phyloP scores from a whole-genome alignment of 208 protist genomes.

The Willaertia magna region DNA sequence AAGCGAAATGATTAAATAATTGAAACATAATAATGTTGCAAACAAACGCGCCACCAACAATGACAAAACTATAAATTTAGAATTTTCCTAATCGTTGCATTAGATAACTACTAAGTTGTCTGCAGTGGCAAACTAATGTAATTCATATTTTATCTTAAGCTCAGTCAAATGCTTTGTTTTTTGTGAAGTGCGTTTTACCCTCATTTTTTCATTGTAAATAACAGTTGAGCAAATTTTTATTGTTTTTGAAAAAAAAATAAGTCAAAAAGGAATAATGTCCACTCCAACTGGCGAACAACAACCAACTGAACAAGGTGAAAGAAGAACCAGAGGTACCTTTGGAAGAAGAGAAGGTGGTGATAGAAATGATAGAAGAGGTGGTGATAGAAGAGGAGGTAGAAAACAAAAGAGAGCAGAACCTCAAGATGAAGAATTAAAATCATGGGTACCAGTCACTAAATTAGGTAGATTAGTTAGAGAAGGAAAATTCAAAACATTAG shows the following conservation, averaged over 20 bases:
- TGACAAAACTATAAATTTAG: too few species aligned
- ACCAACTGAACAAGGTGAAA: neutral
- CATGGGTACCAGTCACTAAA: slow-evolving; percentile 98
- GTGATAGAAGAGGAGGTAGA: neutral
- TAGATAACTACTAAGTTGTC: too few species aligned
- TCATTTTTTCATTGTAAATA: neutral
- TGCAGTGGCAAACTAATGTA: too few species aligned
- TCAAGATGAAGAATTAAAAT: slow-evolving; percentile 53
- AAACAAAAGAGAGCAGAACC: neutral
- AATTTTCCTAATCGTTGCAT: too few species aligned
- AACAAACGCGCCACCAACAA: too few species aligned
- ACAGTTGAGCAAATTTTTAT: neutral
- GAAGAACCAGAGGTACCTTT: neutral
- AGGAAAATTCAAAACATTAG: slow-evolving; percentile 86
- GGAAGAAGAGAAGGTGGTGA: slow-evolving; percentile 33
- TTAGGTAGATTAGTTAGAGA: slow-evolving; percentile 92
- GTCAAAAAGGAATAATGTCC: neutral
- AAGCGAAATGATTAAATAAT: too few species aligned
- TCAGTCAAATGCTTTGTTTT: neutral
- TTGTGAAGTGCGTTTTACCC: neutral
- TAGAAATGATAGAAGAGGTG: slow-evolving; percentile 17
- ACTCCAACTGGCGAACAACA: neutral
- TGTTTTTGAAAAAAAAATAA: neutral
- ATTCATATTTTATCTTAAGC: neutral
- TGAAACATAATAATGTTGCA: too few species aligned